phyloP scores from a whole-genome alignment of 73 alveolate genomes.

The Paramecium sexaurelia region DNA sequence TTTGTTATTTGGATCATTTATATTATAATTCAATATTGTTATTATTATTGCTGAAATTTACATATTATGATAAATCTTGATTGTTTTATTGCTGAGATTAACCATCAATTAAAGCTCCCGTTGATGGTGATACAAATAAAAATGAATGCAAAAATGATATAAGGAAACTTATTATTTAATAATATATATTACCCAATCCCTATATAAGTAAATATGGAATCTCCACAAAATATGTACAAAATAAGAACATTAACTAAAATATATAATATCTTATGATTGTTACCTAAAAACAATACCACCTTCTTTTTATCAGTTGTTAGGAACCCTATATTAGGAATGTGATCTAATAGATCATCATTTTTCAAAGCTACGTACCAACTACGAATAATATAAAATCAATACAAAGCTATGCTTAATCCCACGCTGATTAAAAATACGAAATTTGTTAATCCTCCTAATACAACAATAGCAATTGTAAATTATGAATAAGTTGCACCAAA shows the following conservation, averaged over 20 bases:
- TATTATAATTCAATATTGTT: constrained; percentile 1
- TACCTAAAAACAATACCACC: neutral
- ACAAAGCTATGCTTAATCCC: constrained; percentile 1
- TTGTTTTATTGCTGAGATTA: neutral
- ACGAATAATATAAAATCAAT: neutral
- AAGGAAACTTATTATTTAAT: neutral
- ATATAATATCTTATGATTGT: neutral
- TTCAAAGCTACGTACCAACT: neutral
- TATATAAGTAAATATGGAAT: constrained; percentile 38
- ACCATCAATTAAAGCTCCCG: constrained; percentile 22
- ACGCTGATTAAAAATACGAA: neutral
- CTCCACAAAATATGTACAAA: constrained; percentile 44
- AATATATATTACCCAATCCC: constrained; percentile 22
- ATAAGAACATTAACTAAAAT: constrained; percentile 15
- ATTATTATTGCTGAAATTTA: neutral
- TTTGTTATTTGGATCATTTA: neutral
- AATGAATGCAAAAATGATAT: constrained; percentile 41
- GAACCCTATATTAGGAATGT: neutral
- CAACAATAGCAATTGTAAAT: constrained; percentile 24
- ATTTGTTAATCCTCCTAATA: constrained; percentile 48
- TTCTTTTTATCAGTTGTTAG: constrained; percentile 38
- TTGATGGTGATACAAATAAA: constrained; percentile 34
- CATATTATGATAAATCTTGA: neutral
- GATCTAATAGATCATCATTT: neutral
- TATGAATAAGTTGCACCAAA: constrained; percentile 12